Evolutionary conservation across 2,329 filamentous ascomycete species (phyloP), one percentile per base, ranked within the genome.

Genomic region (Pyrenophora graminea): DNA sequence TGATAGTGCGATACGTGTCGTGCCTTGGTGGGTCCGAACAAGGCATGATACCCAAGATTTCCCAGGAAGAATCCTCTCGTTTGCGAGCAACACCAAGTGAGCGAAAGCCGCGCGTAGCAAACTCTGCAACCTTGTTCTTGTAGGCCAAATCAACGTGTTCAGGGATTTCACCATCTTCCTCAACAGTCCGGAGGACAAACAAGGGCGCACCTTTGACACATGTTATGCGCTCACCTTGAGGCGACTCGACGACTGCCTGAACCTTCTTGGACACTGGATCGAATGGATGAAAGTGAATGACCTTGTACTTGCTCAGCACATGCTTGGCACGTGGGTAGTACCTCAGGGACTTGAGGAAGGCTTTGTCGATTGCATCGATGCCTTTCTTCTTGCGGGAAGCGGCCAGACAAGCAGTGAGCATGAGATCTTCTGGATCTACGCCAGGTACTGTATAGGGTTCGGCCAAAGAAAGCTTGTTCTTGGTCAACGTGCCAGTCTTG

Each of bases 191-290:
- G 68, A 96, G 80, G 54, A 96, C 90, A 77, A 91, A 90, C 38
- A 94, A 84, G 69, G 91, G 91, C 59, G 91, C 90, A 74, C 91
- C 91, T 81, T 96, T 96, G 75, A 96, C 89, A 76, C 91, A 96
- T 73, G 85, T 86, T 68, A 95, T 93, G 70, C 83, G 84, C 79
- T 94, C 89, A 56, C 91, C 91, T 71, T 90, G 82, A 56, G 89
- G 88, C 62, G 89, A 91, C 77, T 93, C 83, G 53, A 96, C 91
- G 51, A 94, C 75, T 45, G 91, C 90, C 65, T 85, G 86, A 51
- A 96, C 90, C 80, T 95, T 96, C 82, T 96, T 96, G 72, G 90
- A 94, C 70, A 96, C 90, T 55, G 91, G 91, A 73, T 96, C 91
- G 76, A 96, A 96, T 59, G 91, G 91, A 75, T 85, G 83, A 81